Base-by-base conservation (phyloP, 225 moss, liverwort and hornwort genomes). In the Takakia lepidozioides region DNA sequence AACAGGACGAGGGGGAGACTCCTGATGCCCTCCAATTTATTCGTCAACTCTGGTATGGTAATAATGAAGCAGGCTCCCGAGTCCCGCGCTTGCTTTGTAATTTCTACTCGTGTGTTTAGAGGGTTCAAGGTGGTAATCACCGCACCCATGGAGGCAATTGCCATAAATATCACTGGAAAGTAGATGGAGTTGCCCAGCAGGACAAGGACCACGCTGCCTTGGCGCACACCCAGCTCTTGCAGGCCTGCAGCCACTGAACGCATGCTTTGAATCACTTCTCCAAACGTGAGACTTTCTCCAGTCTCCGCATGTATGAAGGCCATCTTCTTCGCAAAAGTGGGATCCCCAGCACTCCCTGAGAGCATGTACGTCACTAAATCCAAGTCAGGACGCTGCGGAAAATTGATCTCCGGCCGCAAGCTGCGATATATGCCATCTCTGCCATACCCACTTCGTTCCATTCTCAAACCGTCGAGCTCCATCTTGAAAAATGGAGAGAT, bases 1-100 rank as follows among this genome's bases (percentile, higher is more conserved):
- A 87, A 60, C 46, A 84, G 15, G 43, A 76, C 60, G 2, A 82
- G 51, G 19, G 80, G 85, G 17, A 82, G 52, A 21, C 64, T 59
- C 44, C 10, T 2, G 27, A 77, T 16, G 18, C 29, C 34, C 27
- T 49, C 17, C 6, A 73, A 30, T 53, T 66, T 77, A 0, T 48
- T 44, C 8, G 56, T 42, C 10, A 69, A 59, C 23, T 63, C 61
- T 3, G 82, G 74, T 1, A 69, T 32, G 52, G 92, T 73, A 30
- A 81, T 51, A 7, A 80, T n/a, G 9, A 44, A 71, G 23, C 60
- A 68, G 27, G 77, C 46, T 7, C 32, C 8, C 43, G 68, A 58
- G 22, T 52, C 49, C 2, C 29, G 48, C 10, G 54, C 37, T 32
- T 64, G 72, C 55, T 78, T 78, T 43, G 60, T 61, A 27, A 78